Conservation (phyloP, 306 rosid species). For the Corylus heterophylla region DNA sequence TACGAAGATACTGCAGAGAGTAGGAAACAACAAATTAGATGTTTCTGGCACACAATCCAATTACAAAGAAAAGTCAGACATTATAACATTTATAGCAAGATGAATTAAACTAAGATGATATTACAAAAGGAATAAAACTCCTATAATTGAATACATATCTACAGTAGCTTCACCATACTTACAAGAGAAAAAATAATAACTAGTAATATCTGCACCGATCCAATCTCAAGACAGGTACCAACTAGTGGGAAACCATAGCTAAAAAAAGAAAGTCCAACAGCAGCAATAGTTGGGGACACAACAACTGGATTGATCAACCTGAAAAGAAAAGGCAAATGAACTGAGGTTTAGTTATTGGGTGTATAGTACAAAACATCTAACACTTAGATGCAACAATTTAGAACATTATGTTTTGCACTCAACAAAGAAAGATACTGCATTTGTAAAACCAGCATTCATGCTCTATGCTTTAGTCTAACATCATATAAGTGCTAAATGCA, state of each 20-base stretch:
- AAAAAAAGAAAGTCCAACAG: constrained; percentile 97
- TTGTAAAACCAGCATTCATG: neutral
- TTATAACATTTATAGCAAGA: neutral
- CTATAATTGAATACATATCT: constrained; percentile 5
- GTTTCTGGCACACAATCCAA: constrained; percentile 16
- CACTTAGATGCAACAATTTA: neutral
- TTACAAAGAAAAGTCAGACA: neutral
- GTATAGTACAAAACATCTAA: neutral
- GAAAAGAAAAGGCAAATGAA: constrained; percentile 35
- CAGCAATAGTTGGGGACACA: constrained; percentile 96
- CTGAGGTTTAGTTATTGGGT: constrained; percentile 5
- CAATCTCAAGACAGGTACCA: constrained; percentile 94
- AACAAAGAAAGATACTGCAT: neutral
- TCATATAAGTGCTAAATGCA: neutral
- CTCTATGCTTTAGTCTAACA: constrained; percentile 1
- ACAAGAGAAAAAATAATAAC: constrained; percentile 89
- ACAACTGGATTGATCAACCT: constrained; percentile 98
- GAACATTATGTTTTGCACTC: neutral
- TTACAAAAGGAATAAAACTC: neutral
- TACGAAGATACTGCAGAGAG: constrained; percentile 81
- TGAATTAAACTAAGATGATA: neutral
- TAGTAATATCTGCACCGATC: constrained; percentile 85
- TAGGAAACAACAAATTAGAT: constrained; percentile 19
- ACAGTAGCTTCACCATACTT: constrained; percentile 43
- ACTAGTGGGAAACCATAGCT: constrained; percentile 91